Percentiles rank a stretch among this genome's conserved stretches.
Conservation (phyloP, 192 early-diverging fungal species). For the Backusella mclennaniae region DNA sequence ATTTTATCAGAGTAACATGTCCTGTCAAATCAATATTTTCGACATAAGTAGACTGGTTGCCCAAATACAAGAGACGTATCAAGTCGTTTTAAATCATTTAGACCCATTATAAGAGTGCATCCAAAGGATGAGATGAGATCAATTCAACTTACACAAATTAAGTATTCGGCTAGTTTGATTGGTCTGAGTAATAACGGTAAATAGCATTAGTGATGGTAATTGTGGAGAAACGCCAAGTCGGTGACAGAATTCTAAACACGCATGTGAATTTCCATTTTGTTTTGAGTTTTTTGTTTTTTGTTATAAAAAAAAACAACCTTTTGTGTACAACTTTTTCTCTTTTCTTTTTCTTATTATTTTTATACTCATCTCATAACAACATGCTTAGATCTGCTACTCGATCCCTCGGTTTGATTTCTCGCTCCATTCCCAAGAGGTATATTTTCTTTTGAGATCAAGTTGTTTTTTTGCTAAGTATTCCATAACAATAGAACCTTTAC, state of each 20-base stretch:
- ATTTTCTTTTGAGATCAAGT: neutral
- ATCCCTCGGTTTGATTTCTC: constrained; percentile 12
- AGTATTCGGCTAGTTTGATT: neutral
- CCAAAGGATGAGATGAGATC: too few relatives aligned
- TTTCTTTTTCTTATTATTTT: neutral
- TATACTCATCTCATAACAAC: neutral
- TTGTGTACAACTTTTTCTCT: neutral
- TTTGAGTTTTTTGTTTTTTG: neutral
- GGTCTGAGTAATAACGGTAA: neutral
- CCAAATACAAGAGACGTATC: too few relatives aligned
- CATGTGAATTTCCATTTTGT: constrained; percentile 14
- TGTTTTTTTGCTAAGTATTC: neutral
- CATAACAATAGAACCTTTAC: constrained; percentile 43
- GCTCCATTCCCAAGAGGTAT: constrained; percentile 30
- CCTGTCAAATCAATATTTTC: neutral
- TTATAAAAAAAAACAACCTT: neutral
- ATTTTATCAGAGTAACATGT: neutral
- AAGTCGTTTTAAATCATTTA: too few relatives aligned
- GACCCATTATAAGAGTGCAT: neutral
- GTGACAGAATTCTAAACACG: neutral
- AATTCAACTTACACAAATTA: neutral
- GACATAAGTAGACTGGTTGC: too few relatives aligned
- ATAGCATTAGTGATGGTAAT: constrained; percentile 5
- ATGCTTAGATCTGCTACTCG: constrained; percentile 23
- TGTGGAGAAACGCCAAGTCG: constrained; percentile 9